Base-by-base conservation (phyloP, 164 flowering plant genomes). In the Umbellularia californica region DNA sequence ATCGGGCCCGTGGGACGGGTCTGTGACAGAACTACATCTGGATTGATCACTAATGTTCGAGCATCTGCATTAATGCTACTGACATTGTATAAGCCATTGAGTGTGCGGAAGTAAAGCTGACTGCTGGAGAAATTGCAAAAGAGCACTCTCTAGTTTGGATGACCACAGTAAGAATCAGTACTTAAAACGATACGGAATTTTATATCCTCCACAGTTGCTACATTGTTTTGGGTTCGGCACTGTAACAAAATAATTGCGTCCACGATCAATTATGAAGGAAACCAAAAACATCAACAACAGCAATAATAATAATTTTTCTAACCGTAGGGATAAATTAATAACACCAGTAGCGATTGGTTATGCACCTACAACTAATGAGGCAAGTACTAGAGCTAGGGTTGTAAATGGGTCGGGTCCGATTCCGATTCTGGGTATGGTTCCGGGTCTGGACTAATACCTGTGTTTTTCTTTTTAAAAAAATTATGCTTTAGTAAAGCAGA, bases 111-210 rank as follows among this genome's bases (percentile, higher is more conserved):
- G n/a, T 9, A 35, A 65, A 73, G 75, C 51, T 65, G 58, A 9
- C 69, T 70, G 0, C 64, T 50, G 9, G 62, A 22, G 1, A 14
- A 14, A n/a, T 65, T 52, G 50, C 76, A 74, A 14, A 13, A 11
- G 64, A 74, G 27, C 27, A 15, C 66, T 5, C 27, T 51, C 27
- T 74, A 65, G 10, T 41, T 62, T 25, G 70, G 76, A 25, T 74
- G 62, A 3, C 76, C 76, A 27, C 76, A 74, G 41, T 67, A 51
- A 25, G 67, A 27, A 23, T 50, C 76, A 27, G 70, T 74, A 63
- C 70, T 74, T 27, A 74, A 23, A 50, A 70, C n/a, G 76, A 67
- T 74, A 74, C 1, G 70, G 76, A 30, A 74, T 30, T 33, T 20
- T 17, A 35, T 64, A 33, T 12, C 58, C 50, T n/a, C 69, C 75